Base-by-base conservation (phyloP, 257 asterid species). In the Marsdenia floribunda region DNA sequence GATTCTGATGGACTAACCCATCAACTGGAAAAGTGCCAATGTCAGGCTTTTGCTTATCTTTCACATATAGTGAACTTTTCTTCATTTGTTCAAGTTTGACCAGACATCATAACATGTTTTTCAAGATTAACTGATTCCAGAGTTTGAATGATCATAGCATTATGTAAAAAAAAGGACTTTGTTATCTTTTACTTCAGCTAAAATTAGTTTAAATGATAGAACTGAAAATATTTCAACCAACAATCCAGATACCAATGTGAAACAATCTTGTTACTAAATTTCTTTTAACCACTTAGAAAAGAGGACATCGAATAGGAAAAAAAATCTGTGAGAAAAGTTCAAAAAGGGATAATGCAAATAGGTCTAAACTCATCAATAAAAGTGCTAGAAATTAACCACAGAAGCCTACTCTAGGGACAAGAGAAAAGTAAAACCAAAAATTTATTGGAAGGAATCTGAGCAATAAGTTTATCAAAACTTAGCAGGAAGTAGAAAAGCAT, bases 401-500 rank as follows among this genome's bases (percentile, higher is more conserved):
- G 9, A 63, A 21, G 61, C 63, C 70, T 21, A 33, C 54, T 55
- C 44, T 16, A 75, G 50, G 21, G n/a, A 26, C 74, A 22, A 29
- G 24, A 46, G 69, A 75, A 37, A 66, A 35, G 73, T 26, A 5
- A 75, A 37, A 38, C 64, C 24, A n/a, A 4, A 58, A 18, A 76
- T 19, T 22, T 6, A 14, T 50, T 33, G 55, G 40, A 14, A 38
- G 65, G 15, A 13, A 64, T 37, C 6, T 46, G 26, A 2, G 55
- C 73, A 0, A 19, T 24, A 72, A 2, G 7, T 63, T 33, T 16
- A 29, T 26, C 54, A 73, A 42, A 70, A 72, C 22, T 14, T 2
- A 52, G 44, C 46, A 73, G 69, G 70, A 58, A 66, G 67, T 77
- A 33, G n/a, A n/a, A n/a, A n/a, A n/a, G n/a, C 37, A 58, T 71